Base-by-base conservation (phyloP, 2,329 filamentous ascomycete species). In the Verticillium isaacii region DNA sequence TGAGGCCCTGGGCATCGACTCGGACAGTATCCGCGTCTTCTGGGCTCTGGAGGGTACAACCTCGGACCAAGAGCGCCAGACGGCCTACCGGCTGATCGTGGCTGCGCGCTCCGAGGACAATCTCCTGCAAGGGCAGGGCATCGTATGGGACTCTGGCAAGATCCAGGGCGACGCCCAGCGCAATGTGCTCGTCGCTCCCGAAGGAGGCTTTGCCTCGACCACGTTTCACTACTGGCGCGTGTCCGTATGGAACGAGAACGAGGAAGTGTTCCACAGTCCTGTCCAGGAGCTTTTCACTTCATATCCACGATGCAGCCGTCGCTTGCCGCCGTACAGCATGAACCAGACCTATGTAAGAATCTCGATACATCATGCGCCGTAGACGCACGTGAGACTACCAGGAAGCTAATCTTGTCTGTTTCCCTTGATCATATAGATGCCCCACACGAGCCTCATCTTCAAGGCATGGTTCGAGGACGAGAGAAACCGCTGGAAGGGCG, bases 391-490 rank as follows among this genome's bases (percentile, higher is more conserved):
- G 50, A 25, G 15, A 25, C 4, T 36, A 36, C 34, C 34, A 36
- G 34, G 34, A 36, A 36, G 34, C 34, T 36, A 14, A 23, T 55
- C 15, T 36, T 62, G 12, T 25, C 32, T 56, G 54, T n/a, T 32
- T 34, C 2, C 29, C 2, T 56, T 29, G 9, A n/a, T 7, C 19
- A 32, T 11, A 36, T 39, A 71, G 69, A 78, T 78, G 75, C 75
- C 74, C 11, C 75, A 78, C 60, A 71, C 72, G 5, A 76, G 74
- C 39, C 68, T 78, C 14, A 77, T 78, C 60, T 77, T 78, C 61
- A 71, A 74, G 32, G 72, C 74, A 5, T 78, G 75, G 75, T 77
- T 77, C 58, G 75, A 77, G 64, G 73, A 77, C 45, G 72, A 74
- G 61, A 64, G 66, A 19, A 74, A 77, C 62, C 69, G 74, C 39